These are phyloP conservation scores for Pythium chondricola DNA, from an alignment of 352 stramenopile species.

Conservation along the genomic window DNA sequence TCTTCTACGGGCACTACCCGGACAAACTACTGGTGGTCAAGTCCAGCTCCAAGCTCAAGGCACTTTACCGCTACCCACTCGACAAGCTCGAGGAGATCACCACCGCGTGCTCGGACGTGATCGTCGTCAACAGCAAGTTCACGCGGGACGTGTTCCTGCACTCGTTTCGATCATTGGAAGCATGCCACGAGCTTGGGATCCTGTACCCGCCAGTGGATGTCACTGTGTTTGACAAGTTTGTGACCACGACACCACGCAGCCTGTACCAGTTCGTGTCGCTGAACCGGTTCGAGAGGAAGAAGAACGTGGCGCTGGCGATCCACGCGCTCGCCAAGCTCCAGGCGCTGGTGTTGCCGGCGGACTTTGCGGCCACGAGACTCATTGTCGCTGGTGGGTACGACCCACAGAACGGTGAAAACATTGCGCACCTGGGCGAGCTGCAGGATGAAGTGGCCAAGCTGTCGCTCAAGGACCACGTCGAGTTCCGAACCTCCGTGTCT, in stretches of 20 bases:
- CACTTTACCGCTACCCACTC: constrained; percentile 88
- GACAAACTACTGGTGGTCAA: constrained; percentile 92
- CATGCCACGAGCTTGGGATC: constrained; percentile 70
- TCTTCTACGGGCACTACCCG: constrained; percentile 99
- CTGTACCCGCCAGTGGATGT: constrained; percentile 94
- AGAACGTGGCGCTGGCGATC: constrained; percentile 92
- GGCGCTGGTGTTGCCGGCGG: constrained; percentile 23
- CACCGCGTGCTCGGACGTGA: constrained; percentile 77
- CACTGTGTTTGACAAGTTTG: constrained; percentile 43
- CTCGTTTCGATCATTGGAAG: constrained; percentile 77
- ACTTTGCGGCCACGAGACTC: constrained; percentile 66
- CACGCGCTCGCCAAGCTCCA: constrained; percentile 67
- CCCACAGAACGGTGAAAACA: constrained; percentile 93
- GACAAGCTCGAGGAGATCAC: constrained; percentile 93
- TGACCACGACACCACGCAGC: constrained; percentile 27
- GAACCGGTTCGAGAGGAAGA: constrained; percentile 99
- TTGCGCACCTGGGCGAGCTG: constrained; percentile 91
- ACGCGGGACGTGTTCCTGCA: constrained; percentile 87
- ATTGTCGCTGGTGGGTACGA: constrained; percentile 96
- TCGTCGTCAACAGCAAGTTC: constrained; percentile 97
- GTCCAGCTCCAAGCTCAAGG: constrained; percentile 61
- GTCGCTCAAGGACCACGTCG: constrained; percentile 54
- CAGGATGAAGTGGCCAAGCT: constrained; percentile 59
- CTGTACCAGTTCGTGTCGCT: constrained; percentile 90
- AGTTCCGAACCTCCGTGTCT: constrained; percentile 87